These are phyloP conservation scores for Suzukiozyma palmioleophila DNA, from an alignment of 1,139 yeast species.

Conservation along the genomic window DNA sequence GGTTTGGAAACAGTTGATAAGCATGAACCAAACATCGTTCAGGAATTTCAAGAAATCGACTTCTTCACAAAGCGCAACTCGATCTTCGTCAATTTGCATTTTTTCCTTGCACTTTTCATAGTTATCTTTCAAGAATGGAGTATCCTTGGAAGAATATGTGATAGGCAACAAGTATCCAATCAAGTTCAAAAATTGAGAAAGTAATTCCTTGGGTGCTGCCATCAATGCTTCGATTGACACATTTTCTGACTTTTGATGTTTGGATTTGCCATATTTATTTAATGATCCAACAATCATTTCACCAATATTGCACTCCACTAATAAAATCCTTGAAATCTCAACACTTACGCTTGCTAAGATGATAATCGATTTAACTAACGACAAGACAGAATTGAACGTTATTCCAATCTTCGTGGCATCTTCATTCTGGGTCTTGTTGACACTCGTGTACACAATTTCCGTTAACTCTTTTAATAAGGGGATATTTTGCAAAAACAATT, in stretches of 20 bases:
- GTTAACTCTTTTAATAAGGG: slow-evolving; percentile 24
- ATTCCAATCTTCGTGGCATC: slow-evolving; percentile 20
- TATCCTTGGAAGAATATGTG: slow-evolving; percentile 22
- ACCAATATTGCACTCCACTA: slow-evolving; percentile 39
- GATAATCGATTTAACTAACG: slow-evolving; percentile 40
- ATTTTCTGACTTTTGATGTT: slow-evolving; percentile 5
- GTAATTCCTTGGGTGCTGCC: slow-evolving; percentile 67
- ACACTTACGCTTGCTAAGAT: slow-evolving; percentile 36
- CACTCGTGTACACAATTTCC: slow-evolving; percentile 24
- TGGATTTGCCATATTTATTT: slow-evolving; percentile 28
- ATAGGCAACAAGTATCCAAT: slow-evolving; percentile 57
- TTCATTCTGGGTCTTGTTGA: slow-evolving; percentile 22
- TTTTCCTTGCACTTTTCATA: slow-evolving; percentile 24
- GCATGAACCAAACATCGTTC: slow-evolving; percentile 50
- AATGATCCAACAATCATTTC: slow-evolving; percentile 42
- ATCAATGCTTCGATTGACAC: slow-evolving; percentile 59
- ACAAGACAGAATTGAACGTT: slow-evolving; percentile 29
- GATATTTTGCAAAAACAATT: slow-evolving; percentile 32
- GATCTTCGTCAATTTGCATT: slow-evolving; percentile 21
- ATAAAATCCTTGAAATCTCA: slow-evolving; percentile 34
- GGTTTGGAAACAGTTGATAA: slow-evolving; percentile 69
- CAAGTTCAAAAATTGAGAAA: slow-evolving; percentile 52
- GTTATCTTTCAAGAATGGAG: slow-evolving; percentile 28
- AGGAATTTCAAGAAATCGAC: slow-evolving; percentile 40
- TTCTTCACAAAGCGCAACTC: slow-evolving; percentile 22